A percentile compares a stretch with the other conserved stretches of the same genome.
Evolutionary conservation across 768 basidiomycete genomes (phyloP).

Genomic region (Hypholoma sublateritium): DNA sequence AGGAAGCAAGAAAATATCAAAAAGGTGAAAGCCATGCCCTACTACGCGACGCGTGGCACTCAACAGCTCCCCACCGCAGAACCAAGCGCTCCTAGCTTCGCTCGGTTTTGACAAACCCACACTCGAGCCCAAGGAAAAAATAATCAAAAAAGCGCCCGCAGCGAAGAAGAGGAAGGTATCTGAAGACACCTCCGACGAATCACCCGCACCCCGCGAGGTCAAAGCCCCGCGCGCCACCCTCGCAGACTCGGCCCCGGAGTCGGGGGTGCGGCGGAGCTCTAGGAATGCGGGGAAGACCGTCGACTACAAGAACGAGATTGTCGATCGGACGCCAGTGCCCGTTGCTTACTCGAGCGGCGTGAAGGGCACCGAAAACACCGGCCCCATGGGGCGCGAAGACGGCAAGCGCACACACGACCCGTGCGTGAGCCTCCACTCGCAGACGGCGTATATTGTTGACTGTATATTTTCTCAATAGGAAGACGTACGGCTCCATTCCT

Average conservation of each 20-base stretch:
- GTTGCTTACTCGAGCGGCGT: constrained; percentile 38
- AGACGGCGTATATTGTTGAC: not conserved
- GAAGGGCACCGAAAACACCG: constrained; percentile 33
- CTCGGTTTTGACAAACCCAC: constrained; percentile 48
- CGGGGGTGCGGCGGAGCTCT: constrained; percentile 60
- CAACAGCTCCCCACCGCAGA: constrained; percentile 25
- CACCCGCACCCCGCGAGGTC: constrained; percentile 14
- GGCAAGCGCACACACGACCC: constrained; percentile 45
- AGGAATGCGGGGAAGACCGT: constrained; percentile 60
- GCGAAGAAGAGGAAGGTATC: constrained; percentile 32
- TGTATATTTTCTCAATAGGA: constrained; percentile 40
- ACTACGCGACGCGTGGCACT: constrained; percentile 17
- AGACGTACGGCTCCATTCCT: constrained; percentile 79
- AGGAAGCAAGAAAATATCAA: constrained; percentile 17
- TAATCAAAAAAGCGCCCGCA: constrained; percentile 22
- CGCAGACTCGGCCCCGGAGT: constrained; percentile 13
- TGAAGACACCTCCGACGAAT: constrained; percentile 7
- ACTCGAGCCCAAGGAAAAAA: constrained; percentile 47
- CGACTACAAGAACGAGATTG: constrained; percentile 52
- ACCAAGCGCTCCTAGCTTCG: constrained; percentile 38
- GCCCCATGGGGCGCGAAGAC: constrained; percentile 34
- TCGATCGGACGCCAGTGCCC: constrained; percentile 31
- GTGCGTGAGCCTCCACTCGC: constrained; percentile 35
- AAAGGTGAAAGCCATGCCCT: constrained; percentile 18
- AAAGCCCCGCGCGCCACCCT: constrained; percentile 33